Base-by-base conservation (phyloP, 306 rosid genomes). In the Vachellia collinsii region DNA sequence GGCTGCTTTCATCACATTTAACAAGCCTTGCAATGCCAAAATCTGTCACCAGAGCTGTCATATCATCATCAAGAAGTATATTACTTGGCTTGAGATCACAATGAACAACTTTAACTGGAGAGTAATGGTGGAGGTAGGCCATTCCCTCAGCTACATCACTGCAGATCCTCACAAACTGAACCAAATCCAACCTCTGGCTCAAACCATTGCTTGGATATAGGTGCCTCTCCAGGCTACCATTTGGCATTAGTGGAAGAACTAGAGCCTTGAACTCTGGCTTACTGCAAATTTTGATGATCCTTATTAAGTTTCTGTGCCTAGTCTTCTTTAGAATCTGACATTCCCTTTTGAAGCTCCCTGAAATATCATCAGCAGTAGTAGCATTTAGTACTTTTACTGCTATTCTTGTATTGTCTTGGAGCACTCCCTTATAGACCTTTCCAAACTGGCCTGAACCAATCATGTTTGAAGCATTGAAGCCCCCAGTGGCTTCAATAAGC, bases 81-180 rank as follows among this genome's bases (percentile, higher is more conserved):
- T 95, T 95, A 78, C 97, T 95, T 0, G 99, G 99, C 83, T 95
- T 95, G 46, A 95, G 93, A 86, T 95, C 99, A 77, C 98, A 93
- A 77, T 93, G 99, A 42, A 90, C 97, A 1, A 95, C 92, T 85
- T 85, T 86, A 65, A 89, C 86, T 0, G 94, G 99, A 44, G 97
- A 95, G 64, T 90, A 83, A 68, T 95, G 97, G 77, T 95, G 99
- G 44, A 95, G 71, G 83, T 95, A 95, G 59, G 96, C 90, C 86
- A 95, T 74, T 44, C 93, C 99, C 80, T 95, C 97, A 14, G 98
- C 98, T 19, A 95, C 94, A 79, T 95, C 98, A 44, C 88, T 86
- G 81, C 98, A 93, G 36, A 95, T 93, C 78, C 81, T 90, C 78
- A 95, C 93, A 25, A 93, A 7, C 79, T 93, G 97, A 79, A 84